These are phyloP conservation scores for Dothistroma pini DNA, from an alignment of 2,329 filamentous ascomycete species.

Conservation along the genomic window DNA sequence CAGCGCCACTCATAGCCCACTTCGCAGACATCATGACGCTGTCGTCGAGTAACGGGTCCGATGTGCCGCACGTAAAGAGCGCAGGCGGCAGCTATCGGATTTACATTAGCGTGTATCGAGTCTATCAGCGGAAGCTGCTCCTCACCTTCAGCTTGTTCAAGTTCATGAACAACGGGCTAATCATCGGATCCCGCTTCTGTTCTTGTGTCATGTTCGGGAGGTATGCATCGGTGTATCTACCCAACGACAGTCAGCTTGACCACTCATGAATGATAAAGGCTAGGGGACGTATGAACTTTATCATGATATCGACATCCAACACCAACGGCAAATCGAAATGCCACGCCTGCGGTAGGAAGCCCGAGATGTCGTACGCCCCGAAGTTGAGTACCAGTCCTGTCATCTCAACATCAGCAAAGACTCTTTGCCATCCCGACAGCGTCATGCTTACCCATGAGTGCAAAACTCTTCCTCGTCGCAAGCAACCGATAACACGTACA, in stretches of 20 bases:
- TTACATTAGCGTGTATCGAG: slow-evolving; percentile 5
- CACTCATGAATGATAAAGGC: not conserved
- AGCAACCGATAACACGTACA: slow-evolving; percentile 49
- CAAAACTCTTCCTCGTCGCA: slow-evolving; percentile 37
- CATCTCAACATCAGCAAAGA: not conserved
- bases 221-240: slow-evolving; percentile 45
- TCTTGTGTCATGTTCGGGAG: slow-evolving; percentile 42
- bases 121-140: not conserved
- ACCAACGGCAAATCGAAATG: slow-evolving; percentile 42
- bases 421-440: not conserved
- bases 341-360: slow-evolving; percentile 42
- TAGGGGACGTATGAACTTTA: slow-evolving; percentile 28
- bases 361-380: slow-evolving; percentile 49
- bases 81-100: slow-evolving; percentile 47
- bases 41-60: slow-evolving; percentile 53
- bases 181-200: slow-evolving; percentile 43
- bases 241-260: slow-evolving; percentile 6
- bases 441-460: slow-evolving; percentile 40
- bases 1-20: slow-evolving; percentile 51
- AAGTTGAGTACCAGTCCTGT: slow-evolving; percentile 48
- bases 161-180: slow-evolving; percentile 52
- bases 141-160: slow-evolving; percentile 29
- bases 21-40: slow-evolving; percentile 52
- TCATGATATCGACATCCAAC: slow-evolving; percentile 46
- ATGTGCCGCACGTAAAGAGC: slow-evolving; percentile 54